These are phyloP conservation scores for Hypsizygus marmoreus DNA, from an alignment of 768 basidiomycete species.

Conservation along the genomic window DNA sequence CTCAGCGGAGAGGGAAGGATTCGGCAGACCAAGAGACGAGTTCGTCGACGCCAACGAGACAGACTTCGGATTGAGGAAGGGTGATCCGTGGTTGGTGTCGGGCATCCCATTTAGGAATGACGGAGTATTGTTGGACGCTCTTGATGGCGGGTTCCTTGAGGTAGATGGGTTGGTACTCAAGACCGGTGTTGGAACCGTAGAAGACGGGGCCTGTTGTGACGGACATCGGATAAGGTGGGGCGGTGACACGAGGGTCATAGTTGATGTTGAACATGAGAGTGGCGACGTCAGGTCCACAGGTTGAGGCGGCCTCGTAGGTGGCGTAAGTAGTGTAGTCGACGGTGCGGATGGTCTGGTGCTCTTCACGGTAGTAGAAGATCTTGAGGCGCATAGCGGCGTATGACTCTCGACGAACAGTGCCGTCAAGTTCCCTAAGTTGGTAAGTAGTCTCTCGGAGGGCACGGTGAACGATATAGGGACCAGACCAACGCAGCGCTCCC, in stretches of 20 bases:
- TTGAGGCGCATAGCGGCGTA: slow-evolving; percentile 18
- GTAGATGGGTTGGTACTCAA: no score
- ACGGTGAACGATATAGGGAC: slow-evolving; percentile 30
- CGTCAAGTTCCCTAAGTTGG: slow-evolving; percentile 21
- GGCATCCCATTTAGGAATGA: no score
- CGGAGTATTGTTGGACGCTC: no score
- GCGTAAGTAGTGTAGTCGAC: neutral
- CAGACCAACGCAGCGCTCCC: slow-evolving; percentile 26
- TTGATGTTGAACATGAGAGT: neutral
- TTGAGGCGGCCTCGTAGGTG: neutral
- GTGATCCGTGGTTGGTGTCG: neutral
- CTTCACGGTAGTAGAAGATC: slow-evolving; percentile 10
- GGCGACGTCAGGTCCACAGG: no score
- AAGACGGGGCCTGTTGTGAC: no score
- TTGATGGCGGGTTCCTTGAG: no score
- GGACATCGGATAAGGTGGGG: no score
- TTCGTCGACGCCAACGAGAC: neutral
- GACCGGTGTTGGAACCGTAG: no score
- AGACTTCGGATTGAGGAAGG: neutral
- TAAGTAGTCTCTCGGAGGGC: slow-evolving; percentile 13
- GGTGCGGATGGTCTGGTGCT: slow-evolving; percentile 17
- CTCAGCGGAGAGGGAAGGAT: neutral
- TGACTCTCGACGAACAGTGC: slow-evolving; percentile 17
- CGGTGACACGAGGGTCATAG: no score
- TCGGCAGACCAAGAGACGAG: neutral